Base-by-base conservation (phyloP, 2,329 filamentous ascomycete species). In the Xenosphaeropsis pyriputrescens region DNA sequence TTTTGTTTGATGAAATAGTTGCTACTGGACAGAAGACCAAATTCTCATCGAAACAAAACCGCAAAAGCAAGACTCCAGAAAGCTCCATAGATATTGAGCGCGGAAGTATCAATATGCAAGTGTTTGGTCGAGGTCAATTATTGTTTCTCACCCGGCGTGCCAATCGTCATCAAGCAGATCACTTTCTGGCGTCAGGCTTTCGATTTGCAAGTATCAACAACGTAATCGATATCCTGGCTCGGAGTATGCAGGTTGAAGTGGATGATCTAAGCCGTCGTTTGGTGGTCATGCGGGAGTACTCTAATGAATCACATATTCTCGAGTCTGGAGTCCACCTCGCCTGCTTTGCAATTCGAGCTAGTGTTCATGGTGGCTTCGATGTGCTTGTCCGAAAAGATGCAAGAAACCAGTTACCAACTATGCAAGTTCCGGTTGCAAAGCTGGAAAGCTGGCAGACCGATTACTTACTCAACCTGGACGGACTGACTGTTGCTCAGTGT, bases 71-170 rank as follows among this genome's bases (percentile, higher is more conserved):
- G 83, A 93, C 43, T 89, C 84, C 1, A 77, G 45, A 41, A 18
- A 42, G 39, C 34, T 39, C 41, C n/a, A 47, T 50, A 9, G 63
- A 67, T 33, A 38, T 61, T 0, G 63, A 68, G 43, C 46, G 55
- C 5, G 59, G 54, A 4, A 41, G 54, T 4, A 40, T 48, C 1
- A 51, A 49, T 19, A 47, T 55, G 2, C 52, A 57, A 22, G 43
- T 63, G 1, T 68, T 75, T 29, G 80, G 80, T 4, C 76, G 75
- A 41, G 85, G 86, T 1, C 84, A 88, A 38, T 67, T 93, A 34
- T 72, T 94, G 54, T 86, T 93, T 48, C 68, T 93, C 8, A 79
- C 86, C 5, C 79, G 77, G 9, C 68, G 68, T 32, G 65, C 81
- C 2, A 63, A 67, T 26, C 63, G 58, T 26, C 61, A 67, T 1